Evolutionary conservation across 2,329 filamentous ascomycete species (phyloP).

Genomic region (Colletotrichum sojae): DNA sequence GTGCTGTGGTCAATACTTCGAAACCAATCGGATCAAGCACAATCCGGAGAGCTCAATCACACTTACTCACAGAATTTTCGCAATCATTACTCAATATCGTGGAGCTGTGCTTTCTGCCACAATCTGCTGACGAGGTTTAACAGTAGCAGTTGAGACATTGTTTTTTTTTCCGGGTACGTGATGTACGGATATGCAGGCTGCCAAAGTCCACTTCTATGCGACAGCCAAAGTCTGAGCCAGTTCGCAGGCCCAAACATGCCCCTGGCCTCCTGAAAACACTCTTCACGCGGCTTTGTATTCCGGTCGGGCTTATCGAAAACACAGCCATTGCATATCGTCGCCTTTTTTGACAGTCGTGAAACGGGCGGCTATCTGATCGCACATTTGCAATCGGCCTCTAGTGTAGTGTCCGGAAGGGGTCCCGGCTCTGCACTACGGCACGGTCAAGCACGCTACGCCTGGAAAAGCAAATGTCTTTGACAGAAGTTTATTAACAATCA

Average conservation of each 20-base stretch:
- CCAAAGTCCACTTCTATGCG: conserved; percentile 21
- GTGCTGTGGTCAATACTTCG: conserved; percentile 1
- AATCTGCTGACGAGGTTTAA: not conserved
- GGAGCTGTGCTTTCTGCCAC: not conserved
- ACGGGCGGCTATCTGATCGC: conserved; percentile 10
- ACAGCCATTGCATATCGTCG: not conserved
- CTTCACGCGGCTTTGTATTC: conserved; percentile 17
- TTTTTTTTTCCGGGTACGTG: conserved; percentile 9
- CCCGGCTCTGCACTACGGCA: conserved; percentile 24
- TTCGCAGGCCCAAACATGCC: conserved; percentile 32
- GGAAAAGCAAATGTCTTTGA: conserved; percentile 13
- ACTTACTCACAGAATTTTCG: conserved; percentile 6
- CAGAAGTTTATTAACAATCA: conserved; percentile 12
- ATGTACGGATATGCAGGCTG: not conserved
- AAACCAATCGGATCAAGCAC: conserved; percentile 1
- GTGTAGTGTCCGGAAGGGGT: not conserved
- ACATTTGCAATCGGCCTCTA: conserved; percentile 5
- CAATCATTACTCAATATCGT: conserved; percentile 11
- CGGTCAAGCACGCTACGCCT: not conserved
- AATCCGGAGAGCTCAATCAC: not conserved
- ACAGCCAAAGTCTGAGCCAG: conserved; percentile 23
- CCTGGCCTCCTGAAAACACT: conserved; percentile 28
- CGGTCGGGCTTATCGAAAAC: conserved; percentile 18
- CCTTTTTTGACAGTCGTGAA: conserved; percentile 24
- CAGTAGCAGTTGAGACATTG: not conserved